Conservation (phyloP, 495 filamentous ascomycete species). For the Aspergillus steynii region DNA sequence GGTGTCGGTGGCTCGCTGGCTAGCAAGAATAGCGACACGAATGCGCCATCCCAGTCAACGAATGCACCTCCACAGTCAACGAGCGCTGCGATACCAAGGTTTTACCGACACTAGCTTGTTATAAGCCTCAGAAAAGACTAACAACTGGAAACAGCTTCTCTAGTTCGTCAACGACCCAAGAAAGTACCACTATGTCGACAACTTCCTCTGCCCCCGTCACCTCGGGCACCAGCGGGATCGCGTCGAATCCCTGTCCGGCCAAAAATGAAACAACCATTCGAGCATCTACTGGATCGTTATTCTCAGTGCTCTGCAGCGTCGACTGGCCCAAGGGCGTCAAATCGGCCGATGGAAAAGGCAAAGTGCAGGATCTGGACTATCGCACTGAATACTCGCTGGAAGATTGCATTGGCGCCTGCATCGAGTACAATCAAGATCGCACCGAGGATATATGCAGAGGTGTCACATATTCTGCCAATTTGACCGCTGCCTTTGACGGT, state of each 20-base stretch:
- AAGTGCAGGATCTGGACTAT: not conserved
- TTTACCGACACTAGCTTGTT: not conserved
- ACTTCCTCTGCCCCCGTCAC: not conserved
- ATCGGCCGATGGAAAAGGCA: not conserved
- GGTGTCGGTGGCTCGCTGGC: not conserved
- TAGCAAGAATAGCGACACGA: not conserved
- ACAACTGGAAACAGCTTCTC: not conserved
- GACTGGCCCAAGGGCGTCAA: not conserved
- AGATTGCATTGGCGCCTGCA: not conserved
- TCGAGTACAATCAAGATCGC: not conserved
- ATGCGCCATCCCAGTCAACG: not conserved
- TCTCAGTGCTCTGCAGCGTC: not conserved
- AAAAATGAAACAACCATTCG: not conserved
- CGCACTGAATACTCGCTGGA: not conserved
- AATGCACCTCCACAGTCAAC: not conserved
- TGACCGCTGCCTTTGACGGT: not conserved
- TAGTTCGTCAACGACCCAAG: not conserved
- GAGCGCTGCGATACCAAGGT: not conserved
- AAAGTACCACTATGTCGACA: not conserved
- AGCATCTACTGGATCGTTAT: not conserved
- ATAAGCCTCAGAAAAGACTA: not conserved
- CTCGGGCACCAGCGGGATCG: not conserved
- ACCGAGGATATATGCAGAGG: not conserved
- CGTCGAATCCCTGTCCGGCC: not conserved
- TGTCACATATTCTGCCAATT: not conserved